Base-by-base conservation (phyloP, 2,329 filamentous ascomycete species). In the Alternaria ethzedia region DNA sequence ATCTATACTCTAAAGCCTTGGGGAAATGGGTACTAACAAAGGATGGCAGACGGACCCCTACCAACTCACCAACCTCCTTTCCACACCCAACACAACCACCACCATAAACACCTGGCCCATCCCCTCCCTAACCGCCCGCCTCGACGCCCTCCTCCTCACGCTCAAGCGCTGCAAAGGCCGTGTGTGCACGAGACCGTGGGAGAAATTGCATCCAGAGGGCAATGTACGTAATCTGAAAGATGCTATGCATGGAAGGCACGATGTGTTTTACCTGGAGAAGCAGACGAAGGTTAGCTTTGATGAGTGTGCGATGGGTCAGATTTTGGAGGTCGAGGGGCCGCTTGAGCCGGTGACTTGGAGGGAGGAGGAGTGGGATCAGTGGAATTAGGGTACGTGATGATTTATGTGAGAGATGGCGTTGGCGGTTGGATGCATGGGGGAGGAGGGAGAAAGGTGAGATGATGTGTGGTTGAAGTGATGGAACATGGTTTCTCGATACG, bases 131-230 rank as follows among this genome's bases (percentile, higher is more conserved):
- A 36, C 15, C 32, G 15, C 32, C 32, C 32, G 75, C 2, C 70
- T 91, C 0, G 86, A 90, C 64, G 80, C 86, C 4, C 80, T 90
- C 2, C 80, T 90, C 49, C 79, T 90, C 64, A 86, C 89, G 3
- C 81, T 88, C 30, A 90, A 90, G 78, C 86, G 86, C 11, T 90
- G 88, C 77, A 85, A 86, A 70, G 86, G 83, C 6, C 70, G 79
- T 7, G 80, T 81, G 0, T 90, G 88, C 68, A 80, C 83, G 4
- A 75, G 83, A 20, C 88, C 88, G 0, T 90, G 88, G 88, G 79
- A 80, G 21, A 82, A 82, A 5, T 75, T 90, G 5, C 87, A 90
- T 67, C 87, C 87, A 0, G 75, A 76, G 0, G 86, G 85, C 0
- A 72, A 82, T 26, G 88, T 90, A 1, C 73, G 74, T 26, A 86